Evolutionary conservation across 805 yeast genomes (phyloP).

Genomic region (Kodamaea neixiangensis): DNA sequence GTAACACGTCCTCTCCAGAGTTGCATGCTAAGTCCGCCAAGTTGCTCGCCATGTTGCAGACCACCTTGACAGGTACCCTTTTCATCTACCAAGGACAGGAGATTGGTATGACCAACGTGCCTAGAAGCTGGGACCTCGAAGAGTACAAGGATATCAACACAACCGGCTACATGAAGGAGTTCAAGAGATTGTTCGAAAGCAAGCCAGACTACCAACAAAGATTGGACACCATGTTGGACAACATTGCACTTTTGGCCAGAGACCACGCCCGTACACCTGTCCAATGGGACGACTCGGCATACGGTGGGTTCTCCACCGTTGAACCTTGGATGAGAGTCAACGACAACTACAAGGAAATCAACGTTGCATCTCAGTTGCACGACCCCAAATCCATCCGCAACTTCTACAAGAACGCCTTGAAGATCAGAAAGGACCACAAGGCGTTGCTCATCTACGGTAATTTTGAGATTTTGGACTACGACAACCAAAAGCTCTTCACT

Average conservation of each 20-base stretch:
- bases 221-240: constrained; percentile 29
- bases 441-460: constrained; percentile 50
- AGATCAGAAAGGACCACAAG: constrained; percentile 44
- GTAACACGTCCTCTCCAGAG: constrained; percentile 33
- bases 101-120: constrained; percentile 54
- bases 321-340: constrained; percentile 56
- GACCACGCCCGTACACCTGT: constrained; percentile 59
- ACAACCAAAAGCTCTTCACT: constrained; percentile 42
- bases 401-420: constrained; percentile 47
- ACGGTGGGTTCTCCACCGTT: constrained; percentile 50
- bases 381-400: constrained; percentile 47
- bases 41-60: constrained; percentile 47
- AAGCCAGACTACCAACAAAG: constrained; percentile 21
- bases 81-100: constrained; percentile 65
- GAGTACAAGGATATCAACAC: constrained; percentile 55
- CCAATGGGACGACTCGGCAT: constrained; percentile 47
- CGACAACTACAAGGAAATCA: constrained; percentile 50
- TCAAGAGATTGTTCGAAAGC: constrained; percentile 25
- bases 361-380: constrained; percentile 47
- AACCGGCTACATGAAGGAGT: constrained; percentile 40
- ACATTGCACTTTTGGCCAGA: constrained; percentile 44
- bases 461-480: constrained; percentile 45
- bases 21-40: constrained; percentile 46
- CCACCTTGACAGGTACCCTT: constrained; percentile 53
- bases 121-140: constrained; percentile 45